Evolutionary conservation across 306 rosid genomes (phyloP), one percentile per base, ranked within the genome.

Genomic region (Ormosia emarginata): DNA sequence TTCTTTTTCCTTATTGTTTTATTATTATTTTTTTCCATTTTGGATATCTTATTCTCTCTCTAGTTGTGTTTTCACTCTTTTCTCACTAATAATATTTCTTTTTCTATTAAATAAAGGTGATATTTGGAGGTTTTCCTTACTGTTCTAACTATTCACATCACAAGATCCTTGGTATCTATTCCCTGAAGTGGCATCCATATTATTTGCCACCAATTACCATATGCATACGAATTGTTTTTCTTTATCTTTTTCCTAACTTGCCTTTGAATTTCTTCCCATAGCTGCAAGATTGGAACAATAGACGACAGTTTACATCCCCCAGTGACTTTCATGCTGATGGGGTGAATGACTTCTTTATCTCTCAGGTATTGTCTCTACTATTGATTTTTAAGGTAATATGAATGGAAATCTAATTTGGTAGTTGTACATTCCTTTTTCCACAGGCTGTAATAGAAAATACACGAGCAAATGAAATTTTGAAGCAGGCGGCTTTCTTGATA

Each of bases 281-380:
- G 99, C 90, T 95, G 89, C 99, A 95, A 95, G 98, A 93, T 86
- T 95, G 99, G 99, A 95, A 95, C 89, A 95, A 92, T 71, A 88
- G 99, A 82, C 92, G 92, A 32, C 90, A 95, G 79, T 95, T 95
- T 87, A 90, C 96, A 65, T 85, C 92, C 67, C 96, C 97, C 47
- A 85, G 86, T 78, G 98, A 93, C 81, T 93, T 93, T 80, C 98
- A 95, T 86, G 97, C 98, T 78, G 99, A 93, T 73, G 98, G 97
- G 46, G 99, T 93, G 87, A 95, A 95, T 81, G 99, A 95, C 55
- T 95, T 82, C 86, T 95, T 95, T 85, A 93, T 90, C 90, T 90
- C 99, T 33, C 99, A 95, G 99, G 99, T 95, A 90, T 81, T 83
- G 30, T 68, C 79, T 71, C 47, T 72, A 67, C 18, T 68, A 46